These are phyloP conservation scores for Emericellopsis terricola DNA, from an alignment of 495 filamentous ascomycete species.

Conservation along the genomic window DNA sequence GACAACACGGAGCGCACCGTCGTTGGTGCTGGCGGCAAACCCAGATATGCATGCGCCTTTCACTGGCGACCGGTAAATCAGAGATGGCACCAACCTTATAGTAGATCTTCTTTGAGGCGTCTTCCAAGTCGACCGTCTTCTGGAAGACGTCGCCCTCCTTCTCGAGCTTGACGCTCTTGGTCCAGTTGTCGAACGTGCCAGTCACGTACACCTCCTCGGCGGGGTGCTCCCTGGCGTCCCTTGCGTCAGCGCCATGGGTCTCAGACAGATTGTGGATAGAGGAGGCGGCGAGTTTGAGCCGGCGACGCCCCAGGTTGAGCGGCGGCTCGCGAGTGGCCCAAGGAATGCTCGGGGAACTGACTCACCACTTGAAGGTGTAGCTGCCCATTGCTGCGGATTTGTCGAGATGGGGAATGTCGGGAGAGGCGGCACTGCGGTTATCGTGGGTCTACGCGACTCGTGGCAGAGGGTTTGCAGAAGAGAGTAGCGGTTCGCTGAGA, in stretches of 20 bases:
- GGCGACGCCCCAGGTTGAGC: constrained; percentile 1
- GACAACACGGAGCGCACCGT: too few relatives aligned
- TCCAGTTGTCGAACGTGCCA: constrained; percentile 91
- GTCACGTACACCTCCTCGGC: constrained; percentile 85
- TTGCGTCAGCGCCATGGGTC: not conserved
- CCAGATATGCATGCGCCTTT: too few relatives aligned
- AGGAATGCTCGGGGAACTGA: too few relatives aligned
- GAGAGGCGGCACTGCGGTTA: not conserved
- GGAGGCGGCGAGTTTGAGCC: constrained; percentile 4
- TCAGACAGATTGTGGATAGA: constrained; percentile 6
- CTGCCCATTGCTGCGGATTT: constrained; percentile 23
- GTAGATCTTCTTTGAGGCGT: constrained; percentile 43
- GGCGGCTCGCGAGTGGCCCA: constrained; percentile 1
- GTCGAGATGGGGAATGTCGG: not conserved
- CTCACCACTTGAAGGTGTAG: constrained; percentile 38
- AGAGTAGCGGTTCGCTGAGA: not conserved
- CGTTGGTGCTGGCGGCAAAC: too few relatives aligned
- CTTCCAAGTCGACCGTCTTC: constrained; percentile 58
- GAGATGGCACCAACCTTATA: constrained; percentile 78
- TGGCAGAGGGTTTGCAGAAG: not conserved
- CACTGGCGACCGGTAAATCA: too few relatives aligned
- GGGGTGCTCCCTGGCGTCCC: constrained; percentile 45
- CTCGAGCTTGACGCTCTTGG: constrained; percentile 62
- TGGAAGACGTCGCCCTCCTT: constrained; percentile 50
- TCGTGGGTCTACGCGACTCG: not conserved